Evolutionary conservation across 2,329 filamentous ascomycete species (phyloP).

Genomic region (Pezicula neosporulosa): DNA sequence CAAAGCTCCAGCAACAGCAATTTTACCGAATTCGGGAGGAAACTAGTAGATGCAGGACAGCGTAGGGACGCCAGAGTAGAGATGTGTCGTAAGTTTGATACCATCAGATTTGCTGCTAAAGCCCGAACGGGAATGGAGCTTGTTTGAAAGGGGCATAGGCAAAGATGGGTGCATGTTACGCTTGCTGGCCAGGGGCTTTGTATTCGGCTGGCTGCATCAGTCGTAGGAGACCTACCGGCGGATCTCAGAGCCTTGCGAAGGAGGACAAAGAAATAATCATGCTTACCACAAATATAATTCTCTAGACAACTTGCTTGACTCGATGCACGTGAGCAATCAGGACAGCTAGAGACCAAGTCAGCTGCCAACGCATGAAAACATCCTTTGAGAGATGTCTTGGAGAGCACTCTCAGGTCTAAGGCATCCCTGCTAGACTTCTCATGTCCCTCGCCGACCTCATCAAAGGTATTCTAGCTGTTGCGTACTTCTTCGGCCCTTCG

Average conservation of each 20-base stretch:
- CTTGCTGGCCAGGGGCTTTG: constrained; percentile 26
- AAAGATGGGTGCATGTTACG: constrained; percentile 16
- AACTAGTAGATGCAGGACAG: constrained; percentile 22
- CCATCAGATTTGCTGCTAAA: constrained; percentile 23
- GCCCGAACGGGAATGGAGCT: constrained; percentile 24
- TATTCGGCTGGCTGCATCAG: constrained; percentile 43
- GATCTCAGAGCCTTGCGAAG: constrained; percentile 26
- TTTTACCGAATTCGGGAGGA: constrained; percentile 20
- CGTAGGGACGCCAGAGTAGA: constrained; percentile 17
- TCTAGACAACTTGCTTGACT: constrained; percentile 41
- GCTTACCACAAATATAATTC: constrained; percentile 10
- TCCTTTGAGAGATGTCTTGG: constrained; percentile 5
- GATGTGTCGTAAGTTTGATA: constrained; percentile 26
- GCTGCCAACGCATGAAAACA: constrained; percentile 1
- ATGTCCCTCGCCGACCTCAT: constrained; percentile 24
- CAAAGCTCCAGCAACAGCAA: constrained; percentile 14
- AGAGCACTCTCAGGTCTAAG: constrained; percentile 1
- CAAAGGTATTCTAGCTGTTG: constrained; percentile 10
- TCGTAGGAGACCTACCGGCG: constrained; percentile 33
- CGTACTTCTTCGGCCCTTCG: constrained; percentile 34
- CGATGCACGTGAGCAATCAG: constrained; percentile 48
- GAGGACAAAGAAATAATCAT: constrained; percentile 42
- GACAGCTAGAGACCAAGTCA: constrained; percentile 11
- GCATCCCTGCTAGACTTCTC: constrained; percentile 12
- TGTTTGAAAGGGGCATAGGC: constrained; percentile 27